Conservation (phyloP, 1,284 basidiomycete genomes). For the Heterobasidion annosum region DNA sequence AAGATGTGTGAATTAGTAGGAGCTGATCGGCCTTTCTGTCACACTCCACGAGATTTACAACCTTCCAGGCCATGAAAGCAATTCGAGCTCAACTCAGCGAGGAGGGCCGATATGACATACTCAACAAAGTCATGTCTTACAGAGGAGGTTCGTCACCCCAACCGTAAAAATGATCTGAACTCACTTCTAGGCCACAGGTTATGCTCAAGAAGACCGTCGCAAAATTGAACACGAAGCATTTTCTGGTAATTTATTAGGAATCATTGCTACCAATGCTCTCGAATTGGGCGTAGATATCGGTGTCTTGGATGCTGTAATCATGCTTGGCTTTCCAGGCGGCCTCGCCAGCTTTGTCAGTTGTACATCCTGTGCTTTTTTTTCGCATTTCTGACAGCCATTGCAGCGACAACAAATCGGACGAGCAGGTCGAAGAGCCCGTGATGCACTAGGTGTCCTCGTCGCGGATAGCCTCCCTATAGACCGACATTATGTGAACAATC, state of each 20-base stretch:
- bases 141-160: constrained; percentile 52
- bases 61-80: constrained; percentile 65
- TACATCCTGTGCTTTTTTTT: not conserved
- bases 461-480: constrained; percentile 70
- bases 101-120: constrained; percentile 71
- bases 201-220: constrained; percentile 70
- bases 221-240: constrained; percentile 84
- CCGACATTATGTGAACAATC: constrained; percentile 69
- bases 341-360: constrained; percentile 66
- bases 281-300: constrained; percentile 92
- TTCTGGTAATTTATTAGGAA: constrained; percentile 72
- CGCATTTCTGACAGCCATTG: not conserved
- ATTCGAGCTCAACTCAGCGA: constrained; percentile 66
- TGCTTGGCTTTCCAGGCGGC: constrained; percentile 80
- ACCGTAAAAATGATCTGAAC: too few relatives aligned
- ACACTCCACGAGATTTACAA: not conserved
- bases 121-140: constrained; percentile 76
- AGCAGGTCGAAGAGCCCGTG: constrained; percentile 76
- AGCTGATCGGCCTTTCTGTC: not conserved
- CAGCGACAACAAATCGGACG: constrained; percentile 85
- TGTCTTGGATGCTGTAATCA: constrained; percentile 80
- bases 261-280: constrained; percentile 87
- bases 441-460: constrained; percentile 77
- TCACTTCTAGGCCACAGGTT: constrained; percentile 27
- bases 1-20: constrained; percentile 74